Base-by-base conservation (phyloP, 148 eudicot species). In the Chenopodium formosanum region DNA sequence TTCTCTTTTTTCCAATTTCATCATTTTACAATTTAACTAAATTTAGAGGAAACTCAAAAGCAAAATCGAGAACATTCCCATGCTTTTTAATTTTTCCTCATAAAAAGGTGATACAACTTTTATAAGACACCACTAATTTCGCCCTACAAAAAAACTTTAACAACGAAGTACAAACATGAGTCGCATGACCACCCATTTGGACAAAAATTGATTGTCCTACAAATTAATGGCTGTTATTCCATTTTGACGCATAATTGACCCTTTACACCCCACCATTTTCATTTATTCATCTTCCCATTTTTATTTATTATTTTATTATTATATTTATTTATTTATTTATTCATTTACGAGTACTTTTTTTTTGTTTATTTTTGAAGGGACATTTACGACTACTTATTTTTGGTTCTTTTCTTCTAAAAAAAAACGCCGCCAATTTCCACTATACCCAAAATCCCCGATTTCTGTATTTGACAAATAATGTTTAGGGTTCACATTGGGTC, bases 111-210 rank as follows among this genome's bases (percentile, higher is more conserved):
- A 40, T 40, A 40, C 44, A 6, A 17, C 70, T 62, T 40, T 9
- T 20, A 14, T 22, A 37, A 25, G 31, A 76, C 48, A 70, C 52
- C 79, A 76, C 53, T 22, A 76, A 76, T 76, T 76, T 19, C 70
- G 79, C 70, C 79, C 67, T 48, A 62, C 52, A 7, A 32, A 4
- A 34, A 62, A 62, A 37, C 67, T 32, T 74, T 53, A 37, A 58
- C 63, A 75, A 52, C 67, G 25, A n/a, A 40, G 11, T 19, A 47
- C 53, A 23, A 40, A 40, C 1, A 40, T 40, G 44, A 40, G 44
- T 40, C 44, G 44, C 44, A 5, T 29, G 7, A 25, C 9, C 4
- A 20, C 47, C 27, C 73, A 70, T 48, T 48, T 48, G 12, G 25
- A 23, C 46, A 32, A 32, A 4, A 32, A 32, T 40, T 40, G 44